phyloP scores from a whole-genome alignment of 2,329 filamentous ascomycete species.

The Chrysoporthe cubensis region DNA sequence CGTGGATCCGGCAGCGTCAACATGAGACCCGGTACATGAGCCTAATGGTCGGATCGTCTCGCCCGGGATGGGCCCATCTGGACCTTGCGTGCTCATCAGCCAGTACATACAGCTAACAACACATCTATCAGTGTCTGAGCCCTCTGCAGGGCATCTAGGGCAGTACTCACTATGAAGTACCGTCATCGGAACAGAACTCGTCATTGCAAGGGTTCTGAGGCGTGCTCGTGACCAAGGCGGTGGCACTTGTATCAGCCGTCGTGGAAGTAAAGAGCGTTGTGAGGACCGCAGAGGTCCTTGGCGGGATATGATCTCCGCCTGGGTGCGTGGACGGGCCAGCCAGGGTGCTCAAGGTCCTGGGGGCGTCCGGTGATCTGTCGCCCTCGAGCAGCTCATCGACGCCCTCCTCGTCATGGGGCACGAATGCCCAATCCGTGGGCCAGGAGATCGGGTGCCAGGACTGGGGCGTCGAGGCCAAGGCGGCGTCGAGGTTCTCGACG shows the following conservation, averaged over 20 bases:
- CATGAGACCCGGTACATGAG: neutral
- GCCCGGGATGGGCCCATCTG: constrained; percentile 41
- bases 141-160: neutral
- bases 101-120: constrained; percentile 42
- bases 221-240: neutral
- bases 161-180: constrained; percentile 13
- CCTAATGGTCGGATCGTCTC: constrained; percentile 34
- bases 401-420: neutral
- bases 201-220: constrained; percentile 5
- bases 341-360: neutral
- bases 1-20: neutral
- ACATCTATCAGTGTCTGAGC: neutral
- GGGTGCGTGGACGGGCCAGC: neutral
- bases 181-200: constrained; percentile 6
- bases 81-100: constrained; percentile 43
- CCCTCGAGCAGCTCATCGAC: neutral
- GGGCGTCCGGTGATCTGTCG: neutral
- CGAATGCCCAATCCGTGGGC: neutral
- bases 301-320: neutral
- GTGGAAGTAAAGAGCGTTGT: neutral
- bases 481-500: neutral
- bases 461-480: neutral
- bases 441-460: neutral
- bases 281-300: neutral
- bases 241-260: neutral